These are phyloP conservation scores for Phallus indusiatus DNA, from an alignment of 768 basidiomycete species.

Conservation along the genomic window DNA sequence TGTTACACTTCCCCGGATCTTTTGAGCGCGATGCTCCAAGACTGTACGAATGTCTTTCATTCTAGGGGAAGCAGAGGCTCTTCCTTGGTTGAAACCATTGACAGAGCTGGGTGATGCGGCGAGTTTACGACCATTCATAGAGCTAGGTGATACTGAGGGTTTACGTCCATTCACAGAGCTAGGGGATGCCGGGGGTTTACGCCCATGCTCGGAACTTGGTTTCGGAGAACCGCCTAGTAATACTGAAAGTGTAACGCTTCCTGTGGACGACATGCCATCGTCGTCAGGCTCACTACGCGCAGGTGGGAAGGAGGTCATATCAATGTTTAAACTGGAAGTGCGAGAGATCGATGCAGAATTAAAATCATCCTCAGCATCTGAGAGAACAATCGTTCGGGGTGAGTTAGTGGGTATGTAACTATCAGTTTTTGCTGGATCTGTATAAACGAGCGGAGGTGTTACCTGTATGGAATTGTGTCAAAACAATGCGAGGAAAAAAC, in stretches of 20 bases:
- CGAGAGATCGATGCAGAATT: conserved; percentile 1
- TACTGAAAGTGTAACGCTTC: conserved; percentile 1
- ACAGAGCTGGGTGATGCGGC: not conserved
- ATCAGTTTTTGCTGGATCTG: not conserved
- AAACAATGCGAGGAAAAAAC: not conserved
- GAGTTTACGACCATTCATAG: not conserved
- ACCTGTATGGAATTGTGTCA: not conserved
- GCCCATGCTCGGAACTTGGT: not conserved
- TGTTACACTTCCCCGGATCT: not conserved
- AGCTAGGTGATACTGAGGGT: not conserved
- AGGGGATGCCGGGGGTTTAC: not conserved
- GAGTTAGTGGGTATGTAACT: not conserved
- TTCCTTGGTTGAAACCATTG: not conserved
- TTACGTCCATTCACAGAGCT: too few species aligned
- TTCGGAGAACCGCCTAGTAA: conserved; percentile 1
- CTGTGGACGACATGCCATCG: not conserved
- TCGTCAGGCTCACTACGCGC: not conserved
- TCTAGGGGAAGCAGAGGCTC: not conserved
- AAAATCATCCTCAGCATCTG: not conserved
- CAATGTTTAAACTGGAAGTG: not conserved
- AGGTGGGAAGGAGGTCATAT: conserved; percentile 2
- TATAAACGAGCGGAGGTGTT: not conserved
- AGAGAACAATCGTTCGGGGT: conserved; percentile 5
- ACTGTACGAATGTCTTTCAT: not conserved
- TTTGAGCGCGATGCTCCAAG: not conserved